Percentiles rank a stretch among this genome's conserved stretches.
These are phyloP conservation scores for Rhynchosporium graminicola DNA, from an alignment of 2,329 filamentous ascomycete species.

Conservation along the genomic window DNA sequence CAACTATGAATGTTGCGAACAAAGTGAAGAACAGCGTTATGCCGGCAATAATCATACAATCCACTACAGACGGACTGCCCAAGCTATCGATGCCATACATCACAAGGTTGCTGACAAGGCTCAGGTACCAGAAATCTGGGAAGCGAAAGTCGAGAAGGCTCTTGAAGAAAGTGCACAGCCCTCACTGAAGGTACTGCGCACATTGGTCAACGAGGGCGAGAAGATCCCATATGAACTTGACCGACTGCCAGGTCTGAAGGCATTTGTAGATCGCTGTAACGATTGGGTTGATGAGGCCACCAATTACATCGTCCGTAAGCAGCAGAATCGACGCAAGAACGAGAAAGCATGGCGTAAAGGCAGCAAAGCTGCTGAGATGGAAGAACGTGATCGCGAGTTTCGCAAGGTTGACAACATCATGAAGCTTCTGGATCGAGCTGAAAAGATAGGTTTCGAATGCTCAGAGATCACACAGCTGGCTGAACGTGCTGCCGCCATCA, in stretches of 20 bases:
- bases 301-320: conserved; percentile 94
- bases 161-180: conserved; percentile 83
- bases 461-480: conserved; percentile 83
- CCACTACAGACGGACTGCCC: conserved; percentile 74
- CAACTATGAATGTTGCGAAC: conserved; percentile 75
- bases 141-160: conserved; percentile 82
- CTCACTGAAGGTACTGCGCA: conserved; percentile 81
- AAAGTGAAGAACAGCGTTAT: conserved; percentile 66
- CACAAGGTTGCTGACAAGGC: conserved; percentile 86
- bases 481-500: conserved; percentile 83
- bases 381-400: conserved; percentile 80
- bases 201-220: conserved; percentile 88
- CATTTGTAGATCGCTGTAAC: conserved; percentile 94
- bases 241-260: conserved; percentile 77
- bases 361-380: conserved; percentile 76
- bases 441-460: conserved; percentile 89
- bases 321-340: conserved; percentile 94
- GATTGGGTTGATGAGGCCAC: conserved; percentile 98
- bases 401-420: conserved; percentile 88
- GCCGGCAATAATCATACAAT: conserved; percentile 71
- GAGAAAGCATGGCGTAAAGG: conserved; percentile 82
- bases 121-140: conserved; percentile 82
- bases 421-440: conserved; percentile 78
- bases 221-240: conserved; percentile 89
- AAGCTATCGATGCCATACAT: conserved; percentile 64